These are phyloP conservation scores for Amylocystis lapponica DNA, from an alignment of 768 basidiomycete species.

Conservation along the genomic window DNA sequence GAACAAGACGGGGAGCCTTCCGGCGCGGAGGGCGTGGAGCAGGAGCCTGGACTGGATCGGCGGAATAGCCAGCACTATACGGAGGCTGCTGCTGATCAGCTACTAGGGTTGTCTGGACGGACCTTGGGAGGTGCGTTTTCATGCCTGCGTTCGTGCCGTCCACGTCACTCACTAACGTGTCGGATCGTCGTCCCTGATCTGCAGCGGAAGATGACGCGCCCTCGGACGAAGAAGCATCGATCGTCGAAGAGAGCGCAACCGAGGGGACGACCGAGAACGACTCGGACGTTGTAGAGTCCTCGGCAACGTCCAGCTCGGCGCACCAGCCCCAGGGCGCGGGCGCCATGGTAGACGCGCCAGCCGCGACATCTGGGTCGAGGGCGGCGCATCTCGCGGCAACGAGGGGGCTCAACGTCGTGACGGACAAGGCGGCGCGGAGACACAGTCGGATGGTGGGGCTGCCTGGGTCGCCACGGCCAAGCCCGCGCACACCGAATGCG, in stretches of 20 bases:
- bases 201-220: conserved; percentile 44
- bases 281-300: conserved; percentile 17
- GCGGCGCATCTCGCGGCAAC: conserved; percentile 60
- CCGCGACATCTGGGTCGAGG: conserved; percentile 35
- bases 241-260: conserved; percentile 69
- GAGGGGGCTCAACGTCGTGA: conserved; percentile 65
- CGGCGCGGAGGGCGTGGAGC: conserved; percentile 8
- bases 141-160: background rate
- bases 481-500: conserved; percentile 5
- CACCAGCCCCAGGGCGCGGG: conserved; percentile 7
- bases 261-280: conserved; percentile 36
- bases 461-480: conserved; percentile 38
- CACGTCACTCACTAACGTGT: conserved; percentile 14
- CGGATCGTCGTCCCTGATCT: conserved; percentile 27
- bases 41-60: conserved; percentile 39
- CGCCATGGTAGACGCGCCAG: conserved; percentile 9
- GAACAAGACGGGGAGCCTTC: conserved; percentile 17
- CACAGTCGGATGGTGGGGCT: conserved; percentile 61
- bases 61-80: conserved; percentile 84
- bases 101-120: conserved; percentile 74
- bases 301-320: conserved; percentile 17
- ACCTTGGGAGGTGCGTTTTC: conserved; percentile 52
- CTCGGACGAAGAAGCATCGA: conserved; percentile 60
- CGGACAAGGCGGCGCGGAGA: conserved; percentile 49
- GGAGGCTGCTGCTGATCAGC: conserved; percentile 74